These are phyloP conservation scores for Moesziomyces parantarcticus DNA, from an alignment of 1,284 basidiomycete species.

Conservation along the genomic window DNA sequence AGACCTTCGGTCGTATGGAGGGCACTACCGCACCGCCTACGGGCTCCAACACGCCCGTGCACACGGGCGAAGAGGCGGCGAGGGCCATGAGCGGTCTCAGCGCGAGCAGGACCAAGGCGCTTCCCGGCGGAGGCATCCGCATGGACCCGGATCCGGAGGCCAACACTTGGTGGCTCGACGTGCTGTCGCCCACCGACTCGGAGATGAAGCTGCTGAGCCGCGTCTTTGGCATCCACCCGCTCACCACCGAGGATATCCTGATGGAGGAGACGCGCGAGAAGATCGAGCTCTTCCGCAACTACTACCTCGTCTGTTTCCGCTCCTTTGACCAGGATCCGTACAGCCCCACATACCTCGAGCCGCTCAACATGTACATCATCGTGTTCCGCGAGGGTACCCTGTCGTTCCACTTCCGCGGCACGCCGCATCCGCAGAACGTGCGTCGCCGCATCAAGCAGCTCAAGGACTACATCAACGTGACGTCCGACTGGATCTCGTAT, in stretches of 20 bases:
- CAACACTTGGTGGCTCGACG: conserved; percentile 97
- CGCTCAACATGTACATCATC: conserved; percentile 99
- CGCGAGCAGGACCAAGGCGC: conserved; percentile 37
- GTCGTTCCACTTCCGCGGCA: conserved; percentile 97
- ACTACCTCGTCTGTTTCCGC: conserved; percentile 99
- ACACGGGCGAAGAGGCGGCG: conserved; percentile 19
- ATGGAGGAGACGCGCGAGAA: conserved; percentile 99
- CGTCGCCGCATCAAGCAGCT: conserved; percentile 98
- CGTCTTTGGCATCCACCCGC: conserved; percentile 89
- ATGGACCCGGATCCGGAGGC: conserved; percentile 72
- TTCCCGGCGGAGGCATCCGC: conserved; percentile 59
- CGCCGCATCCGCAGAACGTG: conserved; percentile 97
- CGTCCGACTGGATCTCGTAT: conserved; percentile 99
- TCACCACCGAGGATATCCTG: conserved; percentile 98
- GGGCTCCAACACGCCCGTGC: conserved; percentile 55
- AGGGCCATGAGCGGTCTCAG: conserved; percentile 29
- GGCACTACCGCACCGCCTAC: conserved; percentile 57
- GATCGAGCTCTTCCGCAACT: conserved; percentile 98
- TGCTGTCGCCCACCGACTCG: conserved; percentile 92
- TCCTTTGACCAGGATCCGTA: conserved; percentile 99
- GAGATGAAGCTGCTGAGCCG: conserved; percentile 94
- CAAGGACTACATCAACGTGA: conserved; percentile 98
- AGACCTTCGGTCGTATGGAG: conserved; percentile 49
- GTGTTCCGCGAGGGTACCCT: conserved; percentile 97
- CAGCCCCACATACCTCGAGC: conserved; percentile 96